Evolutionary conservation across 2,329 filamentous ascomycete species (phyloP).

Genomic region (Hypoxylon sp.): DNA sequence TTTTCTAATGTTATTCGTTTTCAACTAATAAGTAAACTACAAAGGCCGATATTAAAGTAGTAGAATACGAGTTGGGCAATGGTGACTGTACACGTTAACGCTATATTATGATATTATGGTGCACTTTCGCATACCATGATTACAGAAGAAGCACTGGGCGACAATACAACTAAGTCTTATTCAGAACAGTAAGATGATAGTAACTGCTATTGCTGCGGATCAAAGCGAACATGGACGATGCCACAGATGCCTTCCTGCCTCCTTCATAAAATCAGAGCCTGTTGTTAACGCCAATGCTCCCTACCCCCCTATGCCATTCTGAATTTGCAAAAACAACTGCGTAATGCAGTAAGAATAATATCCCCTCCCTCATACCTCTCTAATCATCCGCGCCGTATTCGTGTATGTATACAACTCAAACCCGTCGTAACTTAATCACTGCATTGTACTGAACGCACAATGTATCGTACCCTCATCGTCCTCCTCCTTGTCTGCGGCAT

Average conservation of each 20-base stretch:
- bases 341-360: slow-evolving; percentile 1
- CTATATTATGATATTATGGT: not conserved
- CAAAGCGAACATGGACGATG: slow-evolving; percentile 4
- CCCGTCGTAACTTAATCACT: not conserved
- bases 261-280: slow-evolving; percentile 12
- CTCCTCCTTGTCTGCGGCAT: not conserved
- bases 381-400: not conserved
- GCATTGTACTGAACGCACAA: not conserved
- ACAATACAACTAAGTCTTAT: not conserved
- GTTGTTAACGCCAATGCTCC: slow-evolving; percentile 42
- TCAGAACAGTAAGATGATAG: slow-evolving; percentile 13
- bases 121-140: not conserved
- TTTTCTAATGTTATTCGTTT: not conserved
- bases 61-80: no score
- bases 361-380: not conserved
- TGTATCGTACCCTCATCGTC: not conserved
- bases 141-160: not conserved
- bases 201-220: slow-evolving; percentile 23
- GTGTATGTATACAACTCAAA: slow-evolving; percentile 12
- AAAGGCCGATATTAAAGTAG: no score
- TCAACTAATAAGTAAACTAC: not conserved
- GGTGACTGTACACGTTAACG: no score
- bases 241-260: slow-evolving; percentile 14
- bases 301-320: slow-evolving; percentile 28
- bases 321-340: slow-evolving; percentile 7